Conservation (phyloP, 148 eudicot genomes). For the Spergularia marina region DNA sequence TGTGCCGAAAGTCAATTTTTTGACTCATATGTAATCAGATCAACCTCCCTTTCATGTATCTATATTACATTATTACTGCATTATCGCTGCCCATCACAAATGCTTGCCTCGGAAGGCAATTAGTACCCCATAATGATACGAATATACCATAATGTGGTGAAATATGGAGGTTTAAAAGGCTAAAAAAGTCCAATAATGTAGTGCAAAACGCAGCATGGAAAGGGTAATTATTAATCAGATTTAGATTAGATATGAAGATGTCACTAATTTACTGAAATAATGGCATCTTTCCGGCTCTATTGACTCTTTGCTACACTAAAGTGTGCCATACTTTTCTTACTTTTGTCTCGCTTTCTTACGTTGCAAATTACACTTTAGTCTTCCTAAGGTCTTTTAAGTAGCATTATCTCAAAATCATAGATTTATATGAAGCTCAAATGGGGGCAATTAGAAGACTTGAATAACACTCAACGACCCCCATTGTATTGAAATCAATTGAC, state of each 20-base stretch:
- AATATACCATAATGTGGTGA: background rate
- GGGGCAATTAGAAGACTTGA: background rate
- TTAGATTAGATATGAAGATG: background rate
- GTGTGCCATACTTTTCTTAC: background rate
- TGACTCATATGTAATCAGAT: too few relatives aligned
- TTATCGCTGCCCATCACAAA: too few relatives aligned
- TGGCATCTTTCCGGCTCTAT: slow-evolving; percentile 21
- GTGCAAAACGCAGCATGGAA: background rate
- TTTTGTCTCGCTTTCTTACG: background rate
- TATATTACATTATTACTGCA: too few relatives aligned
- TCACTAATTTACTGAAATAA: background rate
- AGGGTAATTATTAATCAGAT: background rate
- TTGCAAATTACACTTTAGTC: slow-evolving; percentile 4
- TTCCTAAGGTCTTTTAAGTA: background rate
- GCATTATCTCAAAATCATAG: slow-evolving; percentile 13
- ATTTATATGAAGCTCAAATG: background rate
- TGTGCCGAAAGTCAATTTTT: too few relatives aligned
- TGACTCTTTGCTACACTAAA: slow-evolving; percentile 9
- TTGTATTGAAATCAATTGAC: background rate
- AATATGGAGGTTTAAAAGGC: background rate
- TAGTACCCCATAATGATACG: background rate
- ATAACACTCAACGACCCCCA: background rate
- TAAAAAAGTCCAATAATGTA: slow-evolving; percentile 7
- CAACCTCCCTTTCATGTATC: too few relatives aligned
- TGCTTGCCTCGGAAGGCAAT: background rate